Conservation (phyloP, 768 basidiomycete species). For the Termitomyces sp. region DNA sequence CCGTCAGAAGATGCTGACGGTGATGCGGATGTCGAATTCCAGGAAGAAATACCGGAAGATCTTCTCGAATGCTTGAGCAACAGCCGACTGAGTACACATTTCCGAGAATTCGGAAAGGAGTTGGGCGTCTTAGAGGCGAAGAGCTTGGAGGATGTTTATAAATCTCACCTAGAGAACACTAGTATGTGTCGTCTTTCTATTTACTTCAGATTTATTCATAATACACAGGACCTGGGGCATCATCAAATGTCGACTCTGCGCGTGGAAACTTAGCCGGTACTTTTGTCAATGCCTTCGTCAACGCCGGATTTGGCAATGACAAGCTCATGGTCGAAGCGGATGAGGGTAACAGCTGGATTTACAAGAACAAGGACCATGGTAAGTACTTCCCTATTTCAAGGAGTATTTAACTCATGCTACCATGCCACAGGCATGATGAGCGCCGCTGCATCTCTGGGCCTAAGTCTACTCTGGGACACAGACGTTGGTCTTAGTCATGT, state of each 20-base stretch:
- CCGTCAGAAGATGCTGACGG: conserved; percentile 45
- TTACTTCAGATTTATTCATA: not conserved
- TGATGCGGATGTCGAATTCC: conserved; percentile 48
- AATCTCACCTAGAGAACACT: conserved; percentile 89
- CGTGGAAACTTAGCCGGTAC: conserved; percentile 92
- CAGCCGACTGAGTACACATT: conserved; percentile 73
- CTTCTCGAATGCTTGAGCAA: conserved; percentile 85
- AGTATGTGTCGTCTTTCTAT: conserved; percentile 34
- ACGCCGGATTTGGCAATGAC: conserved; percentile 97
- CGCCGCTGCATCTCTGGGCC: conserved; percentile 89
- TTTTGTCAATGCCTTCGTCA: conserved; percentile 98
- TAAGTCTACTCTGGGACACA: conserved; percentile 93
- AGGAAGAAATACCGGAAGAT: conserved; percentile 71
- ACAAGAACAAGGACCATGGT: conserved; percentile 99
- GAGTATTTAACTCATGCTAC: not conserved
- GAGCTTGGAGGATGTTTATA: conserved; percentile 95
- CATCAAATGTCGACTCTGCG: conserved; percentile 86
- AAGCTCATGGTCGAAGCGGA: conserved; percentile 97
- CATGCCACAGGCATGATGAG: conserved; percentile 77
- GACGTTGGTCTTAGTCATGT: conserved; percentile 91
- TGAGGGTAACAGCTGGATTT: conserved; percentile 97
- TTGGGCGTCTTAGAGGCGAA: conserved; percentile 86
- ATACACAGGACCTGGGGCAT: conserved; percentile 50
- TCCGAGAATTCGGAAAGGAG: conserved; percentile 91
- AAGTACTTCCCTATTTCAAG: conserved; percentile 11